phyloP scores from a whole-genome alignment of 306 rosid species.

The Medicago lupulina region DNA sequence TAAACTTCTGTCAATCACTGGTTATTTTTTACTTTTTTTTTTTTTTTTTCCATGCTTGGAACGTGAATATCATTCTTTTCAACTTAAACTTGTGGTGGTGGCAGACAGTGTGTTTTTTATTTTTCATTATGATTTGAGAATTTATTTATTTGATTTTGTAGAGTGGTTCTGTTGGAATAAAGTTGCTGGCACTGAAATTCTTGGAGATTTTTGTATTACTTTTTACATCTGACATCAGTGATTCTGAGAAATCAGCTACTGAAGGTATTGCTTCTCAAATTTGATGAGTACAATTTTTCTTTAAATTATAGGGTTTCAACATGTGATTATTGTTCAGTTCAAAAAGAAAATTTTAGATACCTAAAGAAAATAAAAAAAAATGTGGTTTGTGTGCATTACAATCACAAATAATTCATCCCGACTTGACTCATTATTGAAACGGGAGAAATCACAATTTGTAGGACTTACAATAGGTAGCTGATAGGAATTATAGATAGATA shows the following conservation, averaged over 20 bases:
- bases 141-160: conserved; percentile 63
- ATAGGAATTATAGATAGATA: background rate
- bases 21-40: conserved; percentile 1
- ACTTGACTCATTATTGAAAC: background rate
- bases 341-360: conserved; percentile 1
- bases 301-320: background rate
- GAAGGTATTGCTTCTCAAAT: conserved; percentile 69
- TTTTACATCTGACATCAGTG: conserved; percentile 68
- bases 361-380: background rate
- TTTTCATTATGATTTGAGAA: conserved; percentile 40
- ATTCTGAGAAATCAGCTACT: conserved; percentile 58
- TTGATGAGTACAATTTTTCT: conserved; percentile 18
- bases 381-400: conserved; percentile 11
- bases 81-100: conserved; percentile 23
- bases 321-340: background rate
- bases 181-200: conserved; percentile 86
- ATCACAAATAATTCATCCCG: background rate
- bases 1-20: background rate
- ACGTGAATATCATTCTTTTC: conserved; percentile 18
- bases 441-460: background rate
- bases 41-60: conserved; percentile 15
- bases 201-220: conserved; percentile 82
- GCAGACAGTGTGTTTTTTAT: conserved; percentile 26
- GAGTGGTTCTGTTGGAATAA: conserved; percentile 80
- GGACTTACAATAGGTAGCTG: background rate